Evolutionary conservation across 345 rosid genomes (phyloP).

Genomic region (Eucalyptus sp.): DNA sequence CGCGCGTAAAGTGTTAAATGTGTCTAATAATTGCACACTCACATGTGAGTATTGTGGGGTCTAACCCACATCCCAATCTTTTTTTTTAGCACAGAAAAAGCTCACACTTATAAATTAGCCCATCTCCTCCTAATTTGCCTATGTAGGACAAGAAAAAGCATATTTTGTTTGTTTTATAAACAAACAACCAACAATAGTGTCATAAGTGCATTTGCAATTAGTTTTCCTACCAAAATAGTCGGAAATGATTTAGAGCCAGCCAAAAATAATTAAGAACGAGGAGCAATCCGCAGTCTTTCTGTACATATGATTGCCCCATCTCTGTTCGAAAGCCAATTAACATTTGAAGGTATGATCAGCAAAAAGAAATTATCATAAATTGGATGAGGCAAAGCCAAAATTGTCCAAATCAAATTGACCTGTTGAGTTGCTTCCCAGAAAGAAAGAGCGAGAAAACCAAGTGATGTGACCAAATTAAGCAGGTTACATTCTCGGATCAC

Average conservation of each 20-base stretch:
- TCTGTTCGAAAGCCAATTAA: not conserved
- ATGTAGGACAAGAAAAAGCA: no score
- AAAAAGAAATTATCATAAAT: not conserved
- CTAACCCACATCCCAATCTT: no score
- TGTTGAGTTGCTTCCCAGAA: not conserved
- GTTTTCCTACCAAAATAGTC: not conserved
- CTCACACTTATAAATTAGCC: no score
- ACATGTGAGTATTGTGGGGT: no score
- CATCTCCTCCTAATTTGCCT: no score
- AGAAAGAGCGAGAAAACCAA: not conserved
- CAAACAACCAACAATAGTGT: no score
- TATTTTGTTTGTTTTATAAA: no score
- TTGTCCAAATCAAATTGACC: not conserved
- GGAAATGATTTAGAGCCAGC: not conserved
- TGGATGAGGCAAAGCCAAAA: not conserved
- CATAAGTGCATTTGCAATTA: no score
- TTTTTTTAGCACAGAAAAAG: no score
- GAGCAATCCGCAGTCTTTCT: not conserved
- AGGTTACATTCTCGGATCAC: not conserved
- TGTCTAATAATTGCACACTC: fast-evolving
- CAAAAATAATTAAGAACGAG: not conserved
- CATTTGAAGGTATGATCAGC: not conserved
- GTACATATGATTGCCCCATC: not conserved
- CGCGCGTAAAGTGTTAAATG: fast-evolving
- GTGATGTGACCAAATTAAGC: not conserved